A percentile compares a stretch with the other conserved stretches of the same genome.
Evolutionary conservation across 331 rosid genomes (phyloP).

Genomic region (Prunus yedoensis): DNA sequence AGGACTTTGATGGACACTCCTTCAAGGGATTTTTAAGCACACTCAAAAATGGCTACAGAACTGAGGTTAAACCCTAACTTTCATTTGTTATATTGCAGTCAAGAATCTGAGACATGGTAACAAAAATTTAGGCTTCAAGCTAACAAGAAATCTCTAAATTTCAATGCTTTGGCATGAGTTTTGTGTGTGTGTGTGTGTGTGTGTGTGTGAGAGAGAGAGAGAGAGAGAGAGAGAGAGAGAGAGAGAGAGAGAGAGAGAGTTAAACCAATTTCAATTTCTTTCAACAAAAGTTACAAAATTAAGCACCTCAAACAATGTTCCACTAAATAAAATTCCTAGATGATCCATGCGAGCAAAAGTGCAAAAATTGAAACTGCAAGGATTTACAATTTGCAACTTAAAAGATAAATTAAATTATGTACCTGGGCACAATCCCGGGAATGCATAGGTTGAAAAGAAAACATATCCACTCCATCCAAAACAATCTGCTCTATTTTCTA

Average conservation of each 20-base stretch:
- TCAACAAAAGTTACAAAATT: no score
- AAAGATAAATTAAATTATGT: not conserved
- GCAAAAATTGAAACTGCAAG: not conserved
- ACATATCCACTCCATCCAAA: conserved; percentile 60
- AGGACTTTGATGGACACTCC: not conserved
- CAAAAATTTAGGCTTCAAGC: no score
- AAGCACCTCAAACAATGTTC: not conserved
- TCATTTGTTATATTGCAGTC: no score
- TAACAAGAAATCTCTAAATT: no score
- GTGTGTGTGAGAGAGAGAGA: no score
- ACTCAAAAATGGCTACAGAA: not conserved
- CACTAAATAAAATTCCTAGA: not conserved
- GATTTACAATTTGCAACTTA: not conserved
- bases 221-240: not conserved
- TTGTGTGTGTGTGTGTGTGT: no score
- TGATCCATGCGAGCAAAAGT: not conserved
- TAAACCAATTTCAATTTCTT: not conserved
- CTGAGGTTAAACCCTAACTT: not conserved
- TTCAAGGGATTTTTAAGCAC: not conserved
- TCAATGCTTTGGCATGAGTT: no score
- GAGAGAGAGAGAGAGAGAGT: not conserved
- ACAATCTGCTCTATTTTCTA: conserved; percentile 83
- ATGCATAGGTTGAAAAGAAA: conserved; percentile 87
- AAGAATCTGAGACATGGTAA: not conserved
- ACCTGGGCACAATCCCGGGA: conserved; percentile 91